These are phyloP conservation scores for Fraxinus floribunda DNA, from an alignment of 305 asterid genomes.

Conservation along the genomic window DNA sequence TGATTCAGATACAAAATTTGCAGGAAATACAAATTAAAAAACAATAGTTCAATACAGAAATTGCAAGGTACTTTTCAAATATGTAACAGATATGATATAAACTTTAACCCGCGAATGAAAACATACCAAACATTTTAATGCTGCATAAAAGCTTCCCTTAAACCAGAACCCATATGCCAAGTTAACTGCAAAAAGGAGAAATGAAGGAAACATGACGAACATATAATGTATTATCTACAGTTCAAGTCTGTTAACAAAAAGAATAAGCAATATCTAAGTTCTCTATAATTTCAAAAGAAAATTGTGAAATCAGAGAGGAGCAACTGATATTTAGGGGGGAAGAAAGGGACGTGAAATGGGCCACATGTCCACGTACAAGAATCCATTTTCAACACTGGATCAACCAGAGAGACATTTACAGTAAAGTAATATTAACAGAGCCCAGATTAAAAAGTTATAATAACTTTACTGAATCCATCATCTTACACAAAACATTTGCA, in stretches of 20 bases:
- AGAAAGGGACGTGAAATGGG: background rate
- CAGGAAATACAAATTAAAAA: constrained; percentile 17
- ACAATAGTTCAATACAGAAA: constrained; percentile 2
- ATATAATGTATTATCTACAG: constrained; percentile 11
- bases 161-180: constrained; percentile 97
- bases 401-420: background rate
- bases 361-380: background rate
- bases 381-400: background rate
- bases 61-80: background rate
- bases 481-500: background rate
- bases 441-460: background rate
- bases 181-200: constrained; percentile 56
- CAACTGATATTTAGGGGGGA: background rate
- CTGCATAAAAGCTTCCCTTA: constrained; percentile 65
- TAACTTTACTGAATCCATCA: background rate
- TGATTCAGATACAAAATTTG: constrained; percentile 13
- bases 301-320: background rate
- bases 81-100: background rate
- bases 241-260: constrained; percentile 1
- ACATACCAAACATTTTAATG: constrained; percentile 82
- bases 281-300: background rate
- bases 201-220: constrained; percentile 28
- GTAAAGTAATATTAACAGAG: background rate
- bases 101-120: constrained; percentile 18
- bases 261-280: background rate